Conservation (phyloP, 2,329 filamentous ascomycete species). For the Aspergillus fischeri region DNA sequence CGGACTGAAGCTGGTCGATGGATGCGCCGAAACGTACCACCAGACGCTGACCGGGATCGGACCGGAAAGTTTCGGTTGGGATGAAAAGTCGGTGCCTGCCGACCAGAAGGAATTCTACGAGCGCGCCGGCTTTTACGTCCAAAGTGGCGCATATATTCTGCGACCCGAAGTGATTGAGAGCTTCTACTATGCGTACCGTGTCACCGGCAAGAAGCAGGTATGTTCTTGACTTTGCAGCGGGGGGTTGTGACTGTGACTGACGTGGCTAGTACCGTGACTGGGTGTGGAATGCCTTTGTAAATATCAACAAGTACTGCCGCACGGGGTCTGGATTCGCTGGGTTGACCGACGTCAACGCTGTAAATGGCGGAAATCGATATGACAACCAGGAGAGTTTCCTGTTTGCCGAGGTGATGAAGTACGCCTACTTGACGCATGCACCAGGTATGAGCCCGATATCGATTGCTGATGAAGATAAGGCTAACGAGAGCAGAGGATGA, state of each 20-base stretch:
- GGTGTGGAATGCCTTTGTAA: constrained; percentile 73
- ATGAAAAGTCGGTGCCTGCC: constrained; percentile 46
- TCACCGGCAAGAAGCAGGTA: constrained; percentile 63
- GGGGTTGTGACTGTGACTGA: constrained; percentile 6
- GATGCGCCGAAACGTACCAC: constrained; percentile 70
- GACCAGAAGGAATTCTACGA: constrained; percentile 59
- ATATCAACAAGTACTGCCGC: constrained; percentile 61
- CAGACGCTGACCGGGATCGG: constrained; percentile 69
- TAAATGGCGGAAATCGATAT: constrained; percentile 55
- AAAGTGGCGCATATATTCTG: constrained; percentile 58
- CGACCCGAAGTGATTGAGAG: constrained; percentile 79
- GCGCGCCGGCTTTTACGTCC: constrained; percentile 68
- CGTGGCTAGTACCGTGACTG: constrained; percentile 65
- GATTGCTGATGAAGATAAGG: neutral
- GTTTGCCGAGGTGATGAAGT: constrained; percentile 86
- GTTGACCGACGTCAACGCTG: constrained; percentile 62
- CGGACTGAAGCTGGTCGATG: constrained; percentile 66
- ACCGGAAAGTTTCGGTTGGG: constrained; percentile 67
- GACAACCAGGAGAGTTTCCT: constrained; percentile 84
- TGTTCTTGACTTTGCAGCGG: neutral
- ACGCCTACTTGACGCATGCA: constrained; percentile 68
- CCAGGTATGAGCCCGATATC: constrained; percentile 21
- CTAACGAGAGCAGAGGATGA: constrained; percentile 47
- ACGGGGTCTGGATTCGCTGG: constrained; percentile 64
- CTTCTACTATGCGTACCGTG: constrained; percentile 81